Conservation (phyloP, 805 yeast species). For the Cephaloascus albidus region DNA sequence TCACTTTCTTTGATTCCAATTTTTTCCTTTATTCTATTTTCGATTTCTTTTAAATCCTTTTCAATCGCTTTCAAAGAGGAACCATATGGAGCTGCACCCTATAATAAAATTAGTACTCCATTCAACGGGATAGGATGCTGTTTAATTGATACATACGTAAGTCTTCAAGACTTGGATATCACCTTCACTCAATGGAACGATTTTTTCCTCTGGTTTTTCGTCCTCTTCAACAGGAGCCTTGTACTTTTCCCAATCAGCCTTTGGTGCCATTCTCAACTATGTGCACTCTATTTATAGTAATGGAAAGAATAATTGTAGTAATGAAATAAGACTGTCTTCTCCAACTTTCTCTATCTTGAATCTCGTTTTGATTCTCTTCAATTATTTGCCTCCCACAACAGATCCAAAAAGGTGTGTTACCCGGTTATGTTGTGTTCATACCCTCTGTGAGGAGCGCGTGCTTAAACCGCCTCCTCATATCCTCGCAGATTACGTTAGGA, state of each 20-base stretch:
- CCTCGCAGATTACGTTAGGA: too few species aligned
- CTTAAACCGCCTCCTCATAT: too few species aligned
- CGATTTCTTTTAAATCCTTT: conserved; percentile 77
- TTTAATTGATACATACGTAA: conserved; percentile 23
- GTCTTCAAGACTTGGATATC: conserved; percentile 96
- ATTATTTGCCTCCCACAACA: too few species aligned
- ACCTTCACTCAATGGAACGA: conserved; percentile 85
- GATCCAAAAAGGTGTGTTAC: too few species aligned
- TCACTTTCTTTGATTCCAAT: conserved; percentile 93
- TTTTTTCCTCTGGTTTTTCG: conserved; percentile 57
- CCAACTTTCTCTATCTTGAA: too few species aligned
- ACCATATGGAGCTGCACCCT: conserved; percentile 94
- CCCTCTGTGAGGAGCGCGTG: too few species aligned
- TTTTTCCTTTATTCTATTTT: conserved; percentile 83
- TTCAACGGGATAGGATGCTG: not conserved
- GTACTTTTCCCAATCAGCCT: conserved; percentile 98
- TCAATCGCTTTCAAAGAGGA: conserved; percentile 72
- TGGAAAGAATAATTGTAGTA: too few species aligned
- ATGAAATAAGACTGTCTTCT: too few species aligned
- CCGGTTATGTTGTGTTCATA: too few species aligned
- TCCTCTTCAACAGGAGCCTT: conserved; percentile 75
- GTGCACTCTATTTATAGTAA: too few species aligned
- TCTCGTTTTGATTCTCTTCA: too few species aligned
- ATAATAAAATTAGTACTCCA: conserved; percentile 3
- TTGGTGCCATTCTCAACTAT: conserved; percentile 92